Evolutionary conservation across 2,329 filamentous ascomycete species (phyloP).

Genomic region (Gnomoniopsis sp.): DNA sequence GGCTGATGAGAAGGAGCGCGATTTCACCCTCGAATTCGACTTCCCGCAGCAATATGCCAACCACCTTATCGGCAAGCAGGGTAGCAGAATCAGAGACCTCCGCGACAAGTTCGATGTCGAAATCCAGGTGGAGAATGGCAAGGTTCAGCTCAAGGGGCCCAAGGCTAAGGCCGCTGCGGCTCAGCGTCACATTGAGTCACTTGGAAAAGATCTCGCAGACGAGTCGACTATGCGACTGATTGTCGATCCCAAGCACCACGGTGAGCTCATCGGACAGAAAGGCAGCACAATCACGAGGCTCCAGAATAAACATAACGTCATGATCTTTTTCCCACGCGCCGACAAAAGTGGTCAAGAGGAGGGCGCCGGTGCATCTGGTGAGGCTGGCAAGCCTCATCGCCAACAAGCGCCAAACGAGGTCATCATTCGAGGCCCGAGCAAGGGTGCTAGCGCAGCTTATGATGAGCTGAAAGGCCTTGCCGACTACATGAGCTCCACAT

Average conservation of each 20-base stretch:
- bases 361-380: constrained; percentile 67
- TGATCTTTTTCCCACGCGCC: constrained; percentile 85
- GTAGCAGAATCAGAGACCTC: constrained; percentile 63
- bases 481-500: constrained; percentile 88
- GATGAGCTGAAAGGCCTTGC: constrained; percentile 87
- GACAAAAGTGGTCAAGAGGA: constrained; percentile 67
- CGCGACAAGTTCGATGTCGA: constrained; percentile 67
- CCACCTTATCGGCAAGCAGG: constrained; percentile 69
- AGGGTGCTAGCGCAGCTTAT: constrained; percentile 85
- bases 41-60: constrained; percentile 96
- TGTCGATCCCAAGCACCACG: constrained; percentile 90
- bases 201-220: constrained; percentile 83
- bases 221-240: constrained; percentile 85
- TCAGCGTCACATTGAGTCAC: constrained; percentile 73
- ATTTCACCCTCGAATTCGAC: constrained; percentile 80
- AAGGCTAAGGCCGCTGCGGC: constrained; percentile 90
- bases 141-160: constrained; percentile 92
- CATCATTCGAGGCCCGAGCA: constrained; percentile 84
- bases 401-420: constrained; percentile 86
- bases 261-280: constrained; percentile 86
- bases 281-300: constrained; percentile 88
- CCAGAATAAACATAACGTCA: constrained; percentile 87
- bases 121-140: constrained; percentile 89
- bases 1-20: constrained; percentile 89
- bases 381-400: constrained; percentile 61